Base-by-base conservation (phyloP, 345 rosid species). In the Citrus reticulata region DNA sequence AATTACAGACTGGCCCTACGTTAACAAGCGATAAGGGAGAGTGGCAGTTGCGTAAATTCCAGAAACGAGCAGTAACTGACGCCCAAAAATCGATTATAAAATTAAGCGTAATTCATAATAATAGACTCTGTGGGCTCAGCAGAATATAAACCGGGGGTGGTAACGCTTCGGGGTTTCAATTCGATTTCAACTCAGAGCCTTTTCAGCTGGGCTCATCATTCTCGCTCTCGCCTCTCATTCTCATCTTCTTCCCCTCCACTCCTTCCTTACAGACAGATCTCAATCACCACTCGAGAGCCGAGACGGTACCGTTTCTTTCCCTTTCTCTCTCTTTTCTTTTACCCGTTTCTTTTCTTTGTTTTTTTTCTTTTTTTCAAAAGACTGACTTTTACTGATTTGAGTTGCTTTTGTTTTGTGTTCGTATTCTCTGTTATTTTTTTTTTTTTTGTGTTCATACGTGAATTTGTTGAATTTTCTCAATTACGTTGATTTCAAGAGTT, bases 231-330 rank as follows among this genome's bases (percentile, higher is more conserved):
- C 19, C 30, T 5, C 39, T n/a, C 32, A 4, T 11, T 6, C 22
- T 6, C 24, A 70, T 7, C 66, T 32, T 72, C 64, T 54, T 54
- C 58, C 22, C n/a, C 58, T 46, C 58, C 20, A 54, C 6, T 3
- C 40, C 6, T 32, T 20, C 27, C 6, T 32, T 20, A 4, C 75
- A 4, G 63, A 16, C 11, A 46, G 29, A 46, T 70, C 16, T 51
- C 2, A 16, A 22, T 7, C 59, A 19, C 37, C 17, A 24, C 55
- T 61, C 0, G 62, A 64, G 34, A 24, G 35, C 42, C 1, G 62
- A 75, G 51, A 75, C 58, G 70, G 78, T 75, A 64, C 60, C 20
- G 27, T 51, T 25, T 77, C 42, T 8, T 2, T 46, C 73, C 25
- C 11, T 46, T 30, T 42, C 22, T 42, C 67, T 63, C 34, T 7